These are phyloP conservation scores for Rhizoclosmatium hyalinum DNA, from an alignment of 371 early-diverging fungal genomes.

Conservation along the genomic window DNA sequence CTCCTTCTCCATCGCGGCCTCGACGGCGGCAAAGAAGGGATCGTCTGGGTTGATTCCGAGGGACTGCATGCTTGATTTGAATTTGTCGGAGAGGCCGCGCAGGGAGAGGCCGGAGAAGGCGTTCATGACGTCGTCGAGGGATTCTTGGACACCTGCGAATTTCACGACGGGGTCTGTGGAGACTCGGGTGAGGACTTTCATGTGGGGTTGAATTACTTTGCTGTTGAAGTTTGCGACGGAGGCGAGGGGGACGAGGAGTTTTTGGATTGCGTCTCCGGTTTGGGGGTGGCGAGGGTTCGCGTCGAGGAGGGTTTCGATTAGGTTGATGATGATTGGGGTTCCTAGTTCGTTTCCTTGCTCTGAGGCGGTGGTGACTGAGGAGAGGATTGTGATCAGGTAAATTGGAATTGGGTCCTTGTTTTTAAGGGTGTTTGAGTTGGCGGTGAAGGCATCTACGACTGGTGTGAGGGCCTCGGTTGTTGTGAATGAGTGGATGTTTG, in stretches of 20 bases:
- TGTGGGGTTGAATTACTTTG: not conserved
- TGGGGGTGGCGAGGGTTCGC: slow-evolving; percentile 8
- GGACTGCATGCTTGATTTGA: slow-evolving; percentile 19
- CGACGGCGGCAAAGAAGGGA: slow-evolving; percentile 39
- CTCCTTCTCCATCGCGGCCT: slow-evolving; percentile 10
- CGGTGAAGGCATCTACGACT: not conserved
- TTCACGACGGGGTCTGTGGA: not conserved
- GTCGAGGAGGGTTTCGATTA: not conserved
- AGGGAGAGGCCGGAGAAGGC: slow-evolving; percentile 27
- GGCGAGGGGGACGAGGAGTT: not conserved
- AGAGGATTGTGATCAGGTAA: not conserved
- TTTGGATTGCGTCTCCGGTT: not conserved
- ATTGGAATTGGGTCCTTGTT: not conserved
- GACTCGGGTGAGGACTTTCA: not conserved
- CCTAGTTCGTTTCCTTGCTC: not conserved
- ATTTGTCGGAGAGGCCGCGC: not conserved
- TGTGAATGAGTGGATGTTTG: not conserved
- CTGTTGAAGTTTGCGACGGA: slow-evolving; percentile 5
- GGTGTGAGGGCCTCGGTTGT: not conserved
- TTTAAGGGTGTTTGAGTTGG: not conserved
- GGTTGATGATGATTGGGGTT: slow-evolving; percentile 4
- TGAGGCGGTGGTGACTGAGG: not conserved
- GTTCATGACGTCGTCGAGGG: slow-evolving; percentile 17
- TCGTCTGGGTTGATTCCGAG: slow-evolving; percentile 40
- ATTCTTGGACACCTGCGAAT: not conserved